These are phyloP conservation scores for Penicillium psychrofluorescens DNA, from an alignment of 495 filamentous ascomycete genomes.

Conservation along the genomic window DNA sequence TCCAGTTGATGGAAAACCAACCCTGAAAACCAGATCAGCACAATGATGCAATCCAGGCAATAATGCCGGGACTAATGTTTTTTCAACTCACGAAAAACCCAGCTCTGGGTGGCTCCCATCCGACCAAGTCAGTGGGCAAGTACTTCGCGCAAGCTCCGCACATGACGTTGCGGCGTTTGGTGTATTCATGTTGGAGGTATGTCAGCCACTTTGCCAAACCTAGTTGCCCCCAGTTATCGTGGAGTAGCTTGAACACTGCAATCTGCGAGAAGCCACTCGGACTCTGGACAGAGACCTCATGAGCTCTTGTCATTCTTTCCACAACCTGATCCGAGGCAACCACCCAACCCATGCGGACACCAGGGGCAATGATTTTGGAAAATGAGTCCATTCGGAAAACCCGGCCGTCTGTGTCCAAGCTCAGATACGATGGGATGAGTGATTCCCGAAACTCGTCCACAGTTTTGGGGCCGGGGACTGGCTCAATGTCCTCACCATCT, in stretches of 20 bases:
- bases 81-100: slow-evolving; percentile 1
- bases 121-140: slow-evolving; percentile 8
- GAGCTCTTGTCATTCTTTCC: slow-evolving; percentile 11
- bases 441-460: slow-evolving; percentile 41
- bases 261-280: slow-evolving; percentile 21
- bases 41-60: no score
- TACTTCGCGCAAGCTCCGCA: slow-evolving; percentile 9
- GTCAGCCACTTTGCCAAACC: slow-evolving; percentile 19
- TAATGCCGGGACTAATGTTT: no score
- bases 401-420: slow-evolving; percentile 51
- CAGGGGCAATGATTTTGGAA: slow-evolving; percentile 24
- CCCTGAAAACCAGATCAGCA: no score
- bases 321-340: slow-evolving; percentile 17
- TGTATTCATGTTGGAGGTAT: slow-evolving; percentile 10
- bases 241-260: slow-evolving; percentile 19
- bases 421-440: slow-evolving; percentile 20
- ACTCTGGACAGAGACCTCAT: slow-evolving; percentile 9
- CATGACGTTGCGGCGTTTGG: slow-evolving; percentile 10
- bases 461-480: no score
- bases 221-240: slow-evolving; percentile 16
- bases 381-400: slow-evolving; percentile 40
- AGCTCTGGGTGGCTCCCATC: slow-evolving; percentile 3
- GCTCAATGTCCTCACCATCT: neutral
- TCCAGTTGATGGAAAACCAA: no score
- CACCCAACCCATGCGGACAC: slow-evolving; percentile 22